These are phyloP conservation scores for Clathrus columnatus DNA, from an alignment of 768 basidiomycete genomes.

Conservation along the genomic window DNA sequence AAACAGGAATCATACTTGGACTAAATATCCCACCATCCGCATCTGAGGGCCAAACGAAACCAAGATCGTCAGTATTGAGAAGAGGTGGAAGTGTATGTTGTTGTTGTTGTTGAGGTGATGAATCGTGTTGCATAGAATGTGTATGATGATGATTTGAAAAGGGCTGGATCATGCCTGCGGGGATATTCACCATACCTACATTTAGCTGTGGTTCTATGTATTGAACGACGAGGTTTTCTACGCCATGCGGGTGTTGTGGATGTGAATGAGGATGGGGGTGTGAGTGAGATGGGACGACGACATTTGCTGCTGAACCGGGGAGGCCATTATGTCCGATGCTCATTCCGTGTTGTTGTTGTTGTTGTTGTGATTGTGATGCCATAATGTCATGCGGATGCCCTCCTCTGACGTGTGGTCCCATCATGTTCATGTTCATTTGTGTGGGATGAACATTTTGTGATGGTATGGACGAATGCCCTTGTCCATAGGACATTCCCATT, in stretches of 20 bases:
- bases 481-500: slow-evolving; percentile 47
- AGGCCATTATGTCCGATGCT: slow-evolving; percentile 8
- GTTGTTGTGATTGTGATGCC: slow-evolving; percentile 12
- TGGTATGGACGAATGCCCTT: slow-evolving; percentile 1
- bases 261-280: neutral
- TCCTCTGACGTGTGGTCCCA: slow-evolving; percentile 5
- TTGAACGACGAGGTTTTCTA: too few relatives aligned
- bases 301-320: slow-evolving; percentile 2
- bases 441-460: neutral
- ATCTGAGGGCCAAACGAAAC: slow-evolving; percentile 57
- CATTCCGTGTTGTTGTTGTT: slow-evolving; percentile 15
- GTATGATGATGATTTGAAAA: too few relatives aligned
- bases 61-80: slow-evolving; percentile 81
- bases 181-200: too few relatives aligned
- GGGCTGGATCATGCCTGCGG: too few relatives aligned
- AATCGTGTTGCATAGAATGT: too few relatives aligned
- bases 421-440: slow-evolving; percentile 16
- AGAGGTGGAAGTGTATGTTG: slow-evolving; percentile 27
- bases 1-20: slow-evolving; percentile 75
- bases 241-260: too few relatives aligned
- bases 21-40: slow-evolving; percentile 49
- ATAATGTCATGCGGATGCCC: neutral
- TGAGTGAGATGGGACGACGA: neutral
- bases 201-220: too few relatives aligned
- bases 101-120: too few relatives aligned